These are phyloP conservation scores for Stevia rebaudiana DNA, from an alignment of 140 eudicot genomes.

Conservation along the genomic window DNA sequence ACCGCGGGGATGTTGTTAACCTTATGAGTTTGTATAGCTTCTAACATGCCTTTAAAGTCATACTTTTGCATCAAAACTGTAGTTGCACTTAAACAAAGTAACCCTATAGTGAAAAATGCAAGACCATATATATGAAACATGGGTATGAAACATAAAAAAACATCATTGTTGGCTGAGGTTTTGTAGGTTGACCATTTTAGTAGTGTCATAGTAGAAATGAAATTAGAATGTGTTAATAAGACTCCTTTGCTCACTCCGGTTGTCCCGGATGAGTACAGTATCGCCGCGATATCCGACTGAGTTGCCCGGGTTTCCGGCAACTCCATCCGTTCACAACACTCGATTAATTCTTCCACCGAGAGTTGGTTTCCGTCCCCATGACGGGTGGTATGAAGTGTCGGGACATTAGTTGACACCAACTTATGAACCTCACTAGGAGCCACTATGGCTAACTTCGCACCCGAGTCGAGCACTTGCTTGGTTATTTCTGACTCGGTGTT, in stretches of 20 bases:
- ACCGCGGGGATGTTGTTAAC: slow-evolving; percentile 66
- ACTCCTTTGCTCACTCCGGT: slow-evolving; percentile 85
- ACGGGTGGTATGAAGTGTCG: slow-evolving; percentile 41
- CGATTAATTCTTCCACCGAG: slow-evolving; percentile 56
- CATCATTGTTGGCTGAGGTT: slow-evolving; percentile 46
- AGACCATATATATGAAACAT: slow-evolving; percentile 87
- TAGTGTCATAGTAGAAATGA: slow-evolving; percentile 43
- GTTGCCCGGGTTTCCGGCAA: slow-evolving; percentile 34
- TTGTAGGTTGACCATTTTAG: slow-evolving; percentile 46
- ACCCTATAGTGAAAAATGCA: slow-evolving; percentile 51
- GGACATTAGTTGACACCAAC: slow-evolving; percentile 38
- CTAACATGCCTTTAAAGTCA: slow-evolving; percentile 57
- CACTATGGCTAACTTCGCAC: slow-evolving; percentile 62
- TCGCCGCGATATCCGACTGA: slow-evolving; percentile 70
- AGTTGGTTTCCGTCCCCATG: slow-evolving; percentile 24
- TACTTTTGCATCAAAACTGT: slow-evolving; percentile 52
- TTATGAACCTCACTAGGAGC: slow-evolving; percentile 38
- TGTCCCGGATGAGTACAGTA: slow-evolving; percentile 84
- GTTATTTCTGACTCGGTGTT: slow-evolving; percentile 51
- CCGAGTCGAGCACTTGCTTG: slow-evolving; percentile 62
- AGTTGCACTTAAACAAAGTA: slow-evolving; percentile 46
- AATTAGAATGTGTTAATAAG: slow-evolving; percentile 52
- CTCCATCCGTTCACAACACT: slow-evolving; percentile 46
- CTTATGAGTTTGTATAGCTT: slow-evolving; percentile 51
- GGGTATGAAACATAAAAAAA: slow-evolving; percentile 62